phyloP scores from a whole-genome alignment of 371 early-diverging fungal species.

The Mucor lusitanicus region DNA sequence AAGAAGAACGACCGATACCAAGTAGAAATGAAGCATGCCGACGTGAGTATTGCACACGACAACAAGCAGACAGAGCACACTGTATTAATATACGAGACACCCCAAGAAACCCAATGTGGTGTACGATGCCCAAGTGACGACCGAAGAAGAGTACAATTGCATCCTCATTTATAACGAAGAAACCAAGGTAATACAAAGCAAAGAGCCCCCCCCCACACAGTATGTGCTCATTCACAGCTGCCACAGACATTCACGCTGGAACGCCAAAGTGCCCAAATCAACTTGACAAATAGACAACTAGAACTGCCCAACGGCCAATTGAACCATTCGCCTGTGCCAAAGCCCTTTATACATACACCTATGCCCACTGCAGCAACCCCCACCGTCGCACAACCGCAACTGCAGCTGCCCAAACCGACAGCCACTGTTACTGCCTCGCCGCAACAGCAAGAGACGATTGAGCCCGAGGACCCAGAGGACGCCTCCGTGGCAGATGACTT shows the following conservation, averaged over 20 bases:
- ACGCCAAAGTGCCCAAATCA: slow-evolving; percentile 19
- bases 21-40: slow-evolving; percentile 17
- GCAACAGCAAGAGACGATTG: not conserved
- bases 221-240: not conserved
- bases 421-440: not conserved
- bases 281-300: slow-evolving; percentile 6
- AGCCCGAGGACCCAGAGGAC: not conserved
- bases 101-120: slow-evolving; percentile 8
- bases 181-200: slow-evolving; percentile 11
- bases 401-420: not conserved
- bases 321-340: slow-evolving; percentile 12
- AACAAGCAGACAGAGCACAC: not conserved
- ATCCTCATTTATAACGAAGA: slow-evolving; percentile 23
- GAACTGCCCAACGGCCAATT: slow-evolving; percentile 1
- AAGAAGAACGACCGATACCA: slow-evolving; percentile 16
- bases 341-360: slow-evolving; percentile 7
- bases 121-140: slow-evolving; percentile 14
- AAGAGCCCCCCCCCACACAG: not conserved
- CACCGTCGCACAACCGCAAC: not conserved
- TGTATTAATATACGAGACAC: not conserved
- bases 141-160: slow-evolving; percentile 19
- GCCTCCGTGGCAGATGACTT: slow-evolving; percentile 8
- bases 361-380: not conserved
- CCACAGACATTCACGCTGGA: slow-evolving; percentile 19
- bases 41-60: not conserved